Conservation (phyloP, 23 red algal species). For the Gracilaria domingensis region DNA sequence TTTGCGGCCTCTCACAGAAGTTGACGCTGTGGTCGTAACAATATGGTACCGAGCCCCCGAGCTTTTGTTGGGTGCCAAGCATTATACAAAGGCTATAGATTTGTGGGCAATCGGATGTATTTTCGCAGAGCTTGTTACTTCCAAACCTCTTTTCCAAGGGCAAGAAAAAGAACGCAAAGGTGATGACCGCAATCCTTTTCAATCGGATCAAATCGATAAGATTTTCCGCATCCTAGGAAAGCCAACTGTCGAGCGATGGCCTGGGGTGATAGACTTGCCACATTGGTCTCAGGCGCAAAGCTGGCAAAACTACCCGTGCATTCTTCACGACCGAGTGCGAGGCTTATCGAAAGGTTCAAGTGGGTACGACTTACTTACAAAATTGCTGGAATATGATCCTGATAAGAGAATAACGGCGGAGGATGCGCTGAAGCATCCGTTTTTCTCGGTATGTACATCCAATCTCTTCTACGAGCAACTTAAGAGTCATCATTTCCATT, state of each 20-base stretch:
- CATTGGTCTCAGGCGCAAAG: constrained; percentile 76
- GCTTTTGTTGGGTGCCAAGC: constrained; percentile 75
- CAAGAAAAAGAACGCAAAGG: constrained; percentile 79
- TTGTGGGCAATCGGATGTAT: constrained; percentile 95
- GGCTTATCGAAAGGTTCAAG: constrained; percentile 49
- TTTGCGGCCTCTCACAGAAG: constrained; percentile 82
- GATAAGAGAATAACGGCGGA: constrained; percentile 86
- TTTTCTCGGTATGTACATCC: constrained; percentile 71
- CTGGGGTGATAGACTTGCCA: constrained; percentile 64
- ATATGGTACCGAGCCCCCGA: constrained; percentile 88
- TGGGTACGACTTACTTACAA: constrained; percentile 77
- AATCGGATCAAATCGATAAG: constrained; percentile 92
- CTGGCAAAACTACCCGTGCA: constrained; percentile 66
- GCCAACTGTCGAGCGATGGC: constrained; percentile 81
- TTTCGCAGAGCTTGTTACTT: constrained; percentile 88
- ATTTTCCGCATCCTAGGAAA: constrained; percentile 92
- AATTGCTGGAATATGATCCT: constrained; percentile 88
- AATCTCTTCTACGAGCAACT: background rate
- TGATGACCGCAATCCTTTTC: constrained; percentile 85
- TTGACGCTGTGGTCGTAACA: constrained; percentile 89
- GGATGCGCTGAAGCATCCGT: constrained; percentile 75
- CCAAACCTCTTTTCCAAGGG: constrained; percentile 89
- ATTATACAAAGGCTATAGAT: constrained; percentile 93
- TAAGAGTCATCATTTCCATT: background rate
- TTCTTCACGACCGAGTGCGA: constrained; percentile 75